Evolutionary conservation across 1,284 basidiomycete genomes (phyloP), one percentile per base, ranked within the genome.

Genomic region (Fomitopsis palustris): DNA sequence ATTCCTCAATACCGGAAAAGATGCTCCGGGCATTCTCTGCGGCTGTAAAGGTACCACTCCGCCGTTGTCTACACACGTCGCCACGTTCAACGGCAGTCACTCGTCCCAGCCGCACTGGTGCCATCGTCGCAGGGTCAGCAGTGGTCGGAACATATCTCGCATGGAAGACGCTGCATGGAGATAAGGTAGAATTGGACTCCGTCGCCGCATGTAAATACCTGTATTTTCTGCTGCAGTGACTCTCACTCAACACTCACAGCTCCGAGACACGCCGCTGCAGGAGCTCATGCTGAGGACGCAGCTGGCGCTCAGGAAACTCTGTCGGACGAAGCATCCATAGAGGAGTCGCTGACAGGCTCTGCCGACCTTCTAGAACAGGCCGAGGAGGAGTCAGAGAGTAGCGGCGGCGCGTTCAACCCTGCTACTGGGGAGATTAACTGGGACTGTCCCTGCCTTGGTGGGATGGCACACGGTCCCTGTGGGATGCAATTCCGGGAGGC

Each of bases 371-470:
- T 37, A 25, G 55, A 58, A 16, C 55, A 65, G 43, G 67, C 61
- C 17, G 72, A 74, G 35, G 72, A 51, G 52, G 76, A 75, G 58
- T 33, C 49, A 8, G 72, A 72, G 23, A 69, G 74, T 21, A 77
- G 66, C 52, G 54, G 64, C 54, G 63, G 66, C 58, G 89, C 89
- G 17, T 92, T 78, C 81, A 92, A 99, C 77, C 95, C 96, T 21
- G 93, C 87, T 65, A 99, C 96, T 0, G 96, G 96, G 54, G 94
- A 97, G 80, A 96, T 98, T 70, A 98, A 98, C 78, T 98, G 95
- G 95, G 95, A 96, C 73, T 98, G 95, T 72, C 93, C 95, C 1
- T 99, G 96, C 74, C 86, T 99, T 12, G 96, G 96, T 27, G 97
- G 96, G 57, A 98, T 99, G 97, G 96, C 97, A 2, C 83, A 98